phyloP scores from a whole-genome alignment of 345 rosid species.

The Nasturtium officinale region DNA sequence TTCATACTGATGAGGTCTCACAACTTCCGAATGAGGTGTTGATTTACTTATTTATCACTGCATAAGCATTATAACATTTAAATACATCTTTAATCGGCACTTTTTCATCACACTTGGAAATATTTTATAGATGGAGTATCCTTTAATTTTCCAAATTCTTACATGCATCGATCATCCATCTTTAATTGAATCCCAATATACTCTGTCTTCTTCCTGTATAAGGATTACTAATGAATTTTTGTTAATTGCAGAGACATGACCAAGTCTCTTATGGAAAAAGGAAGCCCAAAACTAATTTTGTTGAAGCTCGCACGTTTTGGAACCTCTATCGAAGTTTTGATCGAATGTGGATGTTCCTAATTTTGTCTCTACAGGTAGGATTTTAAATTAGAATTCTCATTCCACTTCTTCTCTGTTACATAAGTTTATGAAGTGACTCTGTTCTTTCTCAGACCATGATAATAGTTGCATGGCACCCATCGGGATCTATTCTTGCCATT shows the following conservation, averaged over 20 bases:
- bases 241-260: slow-evolving; percentile 57
- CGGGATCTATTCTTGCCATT: slow-evolving; percentile 69
- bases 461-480: slow-evolving; percentile 76
- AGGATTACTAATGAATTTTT: neutral
- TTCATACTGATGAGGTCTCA: slow-evolving; percentile 52
- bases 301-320: slow-evolving; percentile 96
- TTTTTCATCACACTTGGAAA: slow-evolving; percentile 3
- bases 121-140: neutral
- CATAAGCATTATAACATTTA: neutral
- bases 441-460: slow-evolving; percentile 77
- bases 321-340: slow-evolving; percentile 94
- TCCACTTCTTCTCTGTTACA: slow-evolving; percentile 27
- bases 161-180: neutral
- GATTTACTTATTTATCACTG: neutral
- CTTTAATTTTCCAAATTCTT: neutral
- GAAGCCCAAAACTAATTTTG: slow-evolving; percentile 95
- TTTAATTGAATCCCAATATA: neutral
- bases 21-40: slow-evolving; percentile 50
- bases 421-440: slow-evolving; percentile 23
- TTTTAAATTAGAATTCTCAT: slow-evolving; percentile 19
- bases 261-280: slow-evolving; percentile 53
- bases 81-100: neutral
- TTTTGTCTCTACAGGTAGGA: slow-evolving; percentile 81
- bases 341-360: slow-evolving; percentile 95
- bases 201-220: no score